Base-by-base conservation (phyloP, 805 yeast genomes). In the Schizosaccharomyces japonicus region DNA sequence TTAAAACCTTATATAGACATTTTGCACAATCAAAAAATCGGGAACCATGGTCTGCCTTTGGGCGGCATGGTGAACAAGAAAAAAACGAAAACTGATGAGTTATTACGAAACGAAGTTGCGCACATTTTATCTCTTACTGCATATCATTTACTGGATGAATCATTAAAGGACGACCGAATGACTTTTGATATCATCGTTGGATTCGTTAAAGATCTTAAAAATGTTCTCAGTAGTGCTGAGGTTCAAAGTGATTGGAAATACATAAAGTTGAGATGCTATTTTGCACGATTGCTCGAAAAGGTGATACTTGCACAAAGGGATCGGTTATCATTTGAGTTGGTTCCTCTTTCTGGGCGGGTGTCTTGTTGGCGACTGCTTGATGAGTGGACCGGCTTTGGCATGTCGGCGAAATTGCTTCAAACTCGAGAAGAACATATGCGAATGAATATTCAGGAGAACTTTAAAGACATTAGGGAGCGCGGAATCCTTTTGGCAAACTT, bases 321-420 rank as follows among this genome's bases (percentile, higher is more conserved):
- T 1, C 48, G 55, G 2, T 7, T 13, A 15, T n/a, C 23, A 3
- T 1, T 23, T 11, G 64, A 66, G 34, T 76, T 85, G 73, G 65
- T 85, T n/a, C 87, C 93, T 1, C 84, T 85, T 59, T 83, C 78
- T 53, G 87, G 84, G 2, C 66, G 95, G 48, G 75, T 80, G 28
- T 78, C 81, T 2, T 80, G 92, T 51, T 85, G 83, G 63, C 73
- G 76, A 44, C 78, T 73, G 55, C 64, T 90, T 49, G 85, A 80
- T 53, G 93, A 82, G 58, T 90, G 99, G 99, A 84, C 95, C 59
- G 94, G 93, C 0, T 75, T 73, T 60, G 95, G 96, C 2, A 76
- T 73, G 47, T 66, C 75, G 23, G 68, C 73, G 6, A 57, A 66
- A 1, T 56, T 76, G 1, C 72, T 83, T 2, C 75, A 73, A 28